Evolutionary conservation across 2,329 filamentous ascomycete species (phyloP), one percentile per base, ranked within the genome.

Genomic region (Volutella citrinella): DNA sequence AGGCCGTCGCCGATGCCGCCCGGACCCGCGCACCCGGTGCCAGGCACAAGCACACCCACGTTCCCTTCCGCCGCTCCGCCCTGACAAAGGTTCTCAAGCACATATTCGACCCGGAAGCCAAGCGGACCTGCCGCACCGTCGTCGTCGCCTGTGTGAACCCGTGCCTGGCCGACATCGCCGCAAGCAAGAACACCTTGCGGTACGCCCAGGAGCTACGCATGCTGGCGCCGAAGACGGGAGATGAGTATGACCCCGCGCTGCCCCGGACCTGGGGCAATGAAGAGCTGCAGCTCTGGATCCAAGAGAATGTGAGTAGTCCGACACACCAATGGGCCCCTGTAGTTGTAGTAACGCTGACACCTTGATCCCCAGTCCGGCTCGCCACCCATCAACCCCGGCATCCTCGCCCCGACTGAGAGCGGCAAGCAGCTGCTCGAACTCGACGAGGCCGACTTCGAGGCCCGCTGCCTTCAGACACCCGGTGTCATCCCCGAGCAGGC

Each of bases 61-160:
- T 73, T 0, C 69, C 69, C 0, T 72, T 69, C 42, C 60, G 69
- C 0, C 65, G 68, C 40, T 69, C 66, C 45, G 59, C 62, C 7
- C 45, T 73, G 29, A 73, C 69, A 7, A 70, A 64, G 48, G 61
- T 70, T 1, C 53, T 72, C 29, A 73, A 73, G 43, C 69, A 71
- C 30, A 60, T 72, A 10, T 72, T 73, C 43, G 68, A 74, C 41
- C 66, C 69, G 0, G 39, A 56, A 0, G 52, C 59, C 10, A 46
- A 46, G n/a, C 55, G 61, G 1, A 47, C 43, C 10, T 69, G 63
- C 53, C 66, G 59, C 48, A 72, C 66, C 4, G 59, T 66, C 1
- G 63, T 72, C 3, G 50, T 72, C 10, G 69, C 68, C 5, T 73
- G 69, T 36, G 59, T 72, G 6, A 72, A 69, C 31, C 69, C 69